phyloP scores from a whole-genome alignment of 2,329 filamentous ascomycete species.

The Colletotrichum liaoningense region DNA sequence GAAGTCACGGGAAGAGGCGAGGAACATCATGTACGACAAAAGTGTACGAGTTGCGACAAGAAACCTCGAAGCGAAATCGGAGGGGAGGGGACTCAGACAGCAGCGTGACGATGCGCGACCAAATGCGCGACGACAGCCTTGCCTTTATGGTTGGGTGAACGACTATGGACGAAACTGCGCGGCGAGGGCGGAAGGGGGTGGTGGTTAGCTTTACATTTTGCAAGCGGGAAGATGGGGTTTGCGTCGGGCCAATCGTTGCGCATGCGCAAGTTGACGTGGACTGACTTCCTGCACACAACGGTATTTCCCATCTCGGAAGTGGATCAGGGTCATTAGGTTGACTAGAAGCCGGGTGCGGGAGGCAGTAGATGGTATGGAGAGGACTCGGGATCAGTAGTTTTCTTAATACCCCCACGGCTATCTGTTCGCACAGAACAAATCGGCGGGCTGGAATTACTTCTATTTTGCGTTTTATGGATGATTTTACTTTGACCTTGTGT shows the following conservation, averaged over 20 bases:
- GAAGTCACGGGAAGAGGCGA: conserved; percentile 9
- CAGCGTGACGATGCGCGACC: neutral
- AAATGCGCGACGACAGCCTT: conserved; percentile 27
- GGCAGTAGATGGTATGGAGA: neutral
- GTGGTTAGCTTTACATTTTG: conserved; percentile 16
- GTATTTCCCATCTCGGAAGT: neutral
- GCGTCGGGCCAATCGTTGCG: conserved; percentile 18
- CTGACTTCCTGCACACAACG: conserved; percentile 7
- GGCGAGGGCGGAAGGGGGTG: neutral
- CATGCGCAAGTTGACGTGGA: conserved; percentile 25
- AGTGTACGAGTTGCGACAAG: conserved; percentile 24
- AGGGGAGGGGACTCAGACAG: conserved; percentile 4
- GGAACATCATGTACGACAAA: conserved; percentile 23
- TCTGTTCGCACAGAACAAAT: conserved; percentile 11
- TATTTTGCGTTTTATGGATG: neutral
- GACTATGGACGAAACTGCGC: conserved; percentile 25
- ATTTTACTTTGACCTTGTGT: neutral
- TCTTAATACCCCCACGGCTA: conserved; percentile 27
- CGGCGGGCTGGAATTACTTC: neutral
- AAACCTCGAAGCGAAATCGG: conserved; percentile 12
- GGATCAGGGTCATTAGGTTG: conserved; percentile 14
- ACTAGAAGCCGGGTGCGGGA: conserved; percentile 4
- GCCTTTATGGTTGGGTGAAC: conserved; percentile 30
- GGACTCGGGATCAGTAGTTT: conserved; percentile 14
- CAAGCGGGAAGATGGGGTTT: conserved; percentile 14